phyloP scores from a whole-genome alignment of 1,284 basidiomycete species.

The Tranzscheliella williamsii region DNA sequence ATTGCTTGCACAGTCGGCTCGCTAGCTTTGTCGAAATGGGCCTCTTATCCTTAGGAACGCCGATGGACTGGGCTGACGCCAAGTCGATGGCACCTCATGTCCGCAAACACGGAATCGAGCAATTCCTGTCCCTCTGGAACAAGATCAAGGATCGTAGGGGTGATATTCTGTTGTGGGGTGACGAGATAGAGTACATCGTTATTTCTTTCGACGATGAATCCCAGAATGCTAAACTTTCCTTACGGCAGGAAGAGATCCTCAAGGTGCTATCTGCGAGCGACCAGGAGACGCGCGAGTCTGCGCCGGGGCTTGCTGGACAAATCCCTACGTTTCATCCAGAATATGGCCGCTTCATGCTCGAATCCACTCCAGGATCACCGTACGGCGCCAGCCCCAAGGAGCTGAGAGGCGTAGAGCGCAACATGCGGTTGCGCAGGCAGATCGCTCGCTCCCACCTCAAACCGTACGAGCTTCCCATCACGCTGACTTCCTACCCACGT shows the following conservation, averaged over 20 bases:
- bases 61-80: constrained; percentile 87
- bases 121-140: constrained; percentile 92
- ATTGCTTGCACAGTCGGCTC: too few species aligned
- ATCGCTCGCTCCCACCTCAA: constrained; percentile 83
- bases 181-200: constrained; percentile 99
- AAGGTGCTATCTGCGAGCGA: constrained; percentile 68
- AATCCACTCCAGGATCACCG: constrained; percentile 92
- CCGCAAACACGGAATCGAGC: constrained; percentile 86
- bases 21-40: too few species aligned
- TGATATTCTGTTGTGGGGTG: constrained; percentile 95
- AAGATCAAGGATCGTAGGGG: constrained; percentile 87
- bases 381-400: constrained; percentile 85
- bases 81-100: constrained; percentile 80
- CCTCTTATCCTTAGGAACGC: constrained; percentile 89
- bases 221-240: constrained; percentile 82
- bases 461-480: constrained; percentile 84
- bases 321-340: constrained; percentile 96
- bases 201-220: constrained; percentile 78
- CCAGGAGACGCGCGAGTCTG: constrained; percentile 68
- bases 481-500: constrained; percentile 92
- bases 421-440: constrained; percentile 85
- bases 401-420: constrained; percentile 83
- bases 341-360: constrained; percentile 97
- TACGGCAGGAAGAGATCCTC: constrained; percentile 92
- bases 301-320: constrained; percentile 67